Evolutionary conservation across 441 rosid species (phyloP), one percentile per base, ranked within the genome.

Genomic region (Dalechampia spathulata): DNA sequence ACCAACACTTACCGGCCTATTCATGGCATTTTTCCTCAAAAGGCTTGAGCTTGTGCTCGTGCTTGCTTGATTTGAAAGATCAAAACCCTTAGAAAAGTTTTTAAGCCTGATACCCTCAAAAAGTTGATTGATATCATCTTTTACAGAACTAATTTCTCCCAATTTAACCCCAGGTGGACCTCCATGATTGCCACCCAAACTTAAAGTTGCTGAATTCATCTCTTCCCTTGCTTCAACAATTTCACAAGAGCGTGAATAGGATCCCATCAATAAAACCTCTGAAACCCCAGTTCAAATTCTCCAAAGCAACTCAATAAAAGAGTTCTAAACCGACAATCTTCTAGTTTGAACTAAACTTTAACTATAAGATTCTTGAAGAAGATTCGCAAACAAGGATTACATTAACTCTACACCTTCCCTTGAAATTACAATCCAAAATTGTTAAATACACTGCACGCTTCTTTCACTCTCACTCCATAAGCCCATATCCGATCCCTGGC

Each of bases 81-180:
- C 58, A 19, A 73, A 48, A 52, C 84, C 74, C 51, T 60, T 72
- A 16, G 82, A 68, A 38, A 85, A 76, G 49, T 75, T 78, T 70
- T 70, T 86, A 8, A 75, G 69, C 63, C 73, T 63, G 30, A 92
- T 76, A n/a, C 94, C 80, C 70, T 83, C 86, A 59, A 92, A 88
- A 66, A 92, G 94, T 75, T 84, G 82, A 69, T 88, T 86, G 55
- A 92, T 83, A 59, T 86, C 96, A 72, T 81, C 80, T 69, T 81
- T 90, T 13, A 86, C 61, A 63, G 88, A 88, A 57, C 78, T 87
- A 57, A 70, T 81, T 63, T 63, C 68, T 30, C 80, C 87, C 57
- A 76, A 56, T 59, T 74, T 84, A 46, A 84, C 77, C 41, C 73
- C 69, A 47, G 78, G 78, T 54, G 71, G 68, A 67, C 80, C 80